Evolutionary conservation across 1,284 basidiomycete species (phyloP), one percentile per base, ranked within the genome.

Genomic region (Ustanciosporium gigantosporum): DNA sequence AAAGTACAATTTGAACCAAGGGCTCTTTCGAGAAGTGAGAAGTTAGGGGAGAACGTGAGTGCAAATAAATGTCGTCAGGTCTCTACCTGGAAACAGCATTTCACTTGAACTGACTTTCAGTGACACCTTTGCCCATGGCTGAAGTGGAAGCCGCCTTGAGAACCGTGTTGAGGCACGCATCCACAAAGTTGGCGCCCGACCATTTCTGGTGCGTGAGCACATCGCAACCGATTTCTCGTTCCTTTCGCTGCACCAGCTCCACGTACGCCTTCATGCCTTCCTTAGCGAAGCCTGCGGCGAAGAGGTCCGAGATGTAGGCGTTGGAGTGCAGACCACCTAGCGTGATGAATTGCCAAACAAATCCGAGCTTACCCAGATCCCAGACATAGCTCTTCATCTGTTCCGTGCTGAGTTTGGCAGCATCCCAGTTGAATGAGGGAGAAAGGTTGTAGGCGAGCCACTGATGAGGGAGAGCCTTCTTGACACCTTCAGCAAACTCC

Each of bases 261-360:
- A 83, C 82, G 69, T 85, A 85, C 2, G 83, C 83, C 78, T 84
- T 83, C 83, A 85, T 85, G 47, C 83, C 83, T 65, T 95, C 92
- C 57, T 68, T 87, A 36, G 90, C 87, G 77, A 87, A 98, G 39
- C 87, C 84, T 70, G 85, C 81, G 15, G 94, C 92, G 79, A 98
- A 97, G 31, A 88, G 81, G 79, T 97, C 92, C 69, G 88, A 91
- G 79, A 98, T 98, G 81, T 92, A 95, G 29, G 88, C 94, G 80
- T 94, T 97, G 66, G 92, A 94, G 80, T 98, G 94, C 43, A 97
- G 83, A 64, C 95, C 95, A 46, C 86, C 94, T 52, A 97, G 90
- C 5, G 90, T 93, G 73, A 98, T 97, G 83, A 98, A 97, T 79
- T 97, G 94, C 92, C 93, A 97, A 53, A 89, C 87, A 78, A 93